These are phyloP conservation scores for Cladosporium sp. DNA, from an alignment of 2,329 filamentous ascomycete species.

Conservation along the genomic window DNA sequence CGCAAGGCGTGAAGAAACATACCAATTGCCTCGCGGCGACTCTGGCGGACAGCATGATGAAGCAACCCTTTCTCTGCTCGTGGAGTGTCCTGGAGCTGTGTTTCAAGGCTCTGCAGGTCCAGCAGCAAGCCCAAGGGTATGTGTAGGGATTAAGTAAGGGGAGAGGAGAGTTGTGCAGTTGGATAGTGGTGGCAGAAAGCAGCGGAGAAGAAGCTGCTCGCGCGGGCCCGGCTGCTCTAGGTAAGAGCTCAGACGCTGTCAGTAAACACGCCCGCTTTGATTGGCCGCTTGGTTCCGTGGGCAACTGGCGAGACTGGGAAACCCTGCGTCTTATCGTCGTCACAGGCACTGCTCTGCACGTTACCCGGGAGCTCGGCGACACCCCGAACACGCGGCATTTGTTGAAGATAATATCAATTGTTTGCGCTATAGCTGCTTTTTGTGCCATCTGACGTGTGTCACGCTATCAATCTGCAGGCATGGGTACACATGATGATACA, in stretches of 20 bases:
- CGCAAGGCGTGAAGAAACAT: constrained; percentile 20
- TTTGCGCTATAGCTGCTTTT: not conserved
- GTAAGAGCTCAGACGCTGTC: constrained; percentile 5
- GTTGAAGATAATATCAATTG: not conserved
- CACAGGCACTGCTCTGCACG: constrained; percentile 4
- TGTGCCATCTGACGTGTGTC: not conserved
- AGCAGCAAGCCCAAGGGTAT: constrained; percentile 16
- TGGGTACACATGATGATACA: too few relatives aligned
- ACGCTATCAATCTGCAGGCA: too few relatives aligned
- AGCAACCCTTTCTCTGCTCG: constrained; percentile 19
- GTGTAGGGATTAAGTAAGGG: not conserved
- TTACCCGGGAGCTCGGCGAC: not conserved
- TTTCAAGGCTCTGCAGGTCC: constrained; percentile 19
- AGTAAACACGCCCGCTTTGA: not conserved
- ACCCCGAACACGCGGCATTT: not conserved
- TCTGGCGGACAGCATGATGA: constrained; percentile 35
- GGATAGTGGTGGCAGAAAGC: constrained; percentile 15
- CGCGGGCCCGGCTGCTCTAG: constrained; percentile 11
- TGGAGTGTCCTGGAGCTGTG: constrained; percentile 15
- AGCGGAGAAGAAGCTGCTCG: constrained; percentile 16
- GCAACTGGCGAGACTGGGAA: constrained; percentile 5
- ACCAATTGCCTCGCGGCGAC: constrained; percentile 38
- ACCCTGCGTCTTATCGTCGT: constrained; percentile 9
- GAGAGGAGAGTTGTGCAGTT: constrained; percentile 17
- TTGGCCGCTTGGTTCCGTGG: constrained; percentile 8